A percentile compares a stretch with the other conserved stretches of the same genome.
These are phyloP conservation scores for Cochliopodium minus DNA, from an alignment of 208 protist species.

Conservation along the genomic window DNA sequence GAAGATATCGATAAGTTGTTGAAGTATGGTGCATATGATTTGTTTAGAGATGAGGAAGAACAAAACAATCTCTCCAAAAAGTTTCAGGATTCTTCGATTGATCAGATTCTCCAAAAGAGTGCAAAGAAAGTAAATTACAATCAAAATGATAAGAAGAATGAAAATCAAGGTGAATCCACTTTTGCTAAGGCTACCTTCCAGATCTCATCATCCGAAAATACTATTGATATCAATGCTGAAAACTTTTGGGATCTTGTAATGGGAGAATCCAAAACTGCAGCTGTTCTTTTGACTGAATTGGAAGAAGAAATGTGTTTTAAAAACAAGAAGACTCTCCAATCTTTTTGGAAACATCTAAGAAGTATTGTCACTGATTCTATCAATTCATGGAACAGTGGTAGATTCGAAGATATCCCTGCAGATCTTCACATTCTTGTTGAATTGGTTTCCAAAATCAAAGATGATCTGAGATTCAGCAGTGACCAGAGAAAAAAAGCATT, in stretches of 20 bases:
- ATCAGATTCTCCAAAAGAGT: not conserved
- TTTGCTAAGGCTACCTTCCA: constrained; percentile 7
- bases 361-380: no score
- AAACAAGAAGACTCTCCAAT: no score
- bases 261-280: not conserved
- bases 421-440: no score
- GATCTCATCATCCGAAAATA: not conserved
- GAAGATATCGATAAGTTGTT: constrained; percentile 30
- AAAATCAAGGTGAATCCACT: no score
- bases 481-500: no score
- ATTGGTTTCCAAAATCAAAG: no score
- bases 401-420: no score
- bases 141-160: no score
- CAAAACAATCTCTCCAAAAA: not conserved
- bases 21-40: constrained; percentile 25
- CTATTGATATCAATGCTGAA: not conserved
- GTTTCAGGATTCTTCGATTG: not conserved
- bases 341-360: no score
- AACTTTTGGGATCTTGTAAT: not conserved
- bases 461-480: no score
- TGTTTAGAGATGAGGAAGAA: not conserved
- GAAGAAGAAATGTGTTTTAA: not conserved
- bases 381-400: no score
- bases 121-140: no score
- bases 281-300: not conserved